phyloP scores from a whole-genome alignment of 1,284 basidiomycete species.

The Tilletia setariae region DNA sequence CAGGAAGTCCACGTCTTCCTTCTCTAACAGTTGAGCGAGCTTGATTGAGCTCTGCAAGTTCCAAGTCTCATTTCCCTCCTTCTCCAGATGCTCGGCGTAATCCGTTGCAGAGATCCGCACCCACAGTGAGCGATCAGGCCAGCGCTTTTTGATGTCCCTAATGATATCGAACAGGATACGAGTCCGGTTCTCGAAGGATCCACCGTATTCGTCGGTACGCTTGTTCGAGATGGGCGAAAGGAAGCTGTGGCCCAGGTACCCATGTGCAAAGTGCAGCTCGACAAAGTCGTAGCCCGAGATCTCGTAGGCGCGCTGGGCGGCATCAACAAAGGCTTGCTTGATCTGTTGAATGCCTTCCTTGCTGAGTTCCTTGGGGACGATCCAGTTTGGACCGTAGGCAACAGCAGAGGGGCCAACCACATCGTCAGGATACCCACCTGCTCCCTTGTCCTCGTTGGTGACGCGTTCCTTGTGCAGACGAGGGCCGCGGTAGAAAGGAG shows the following conservation, averaged over 20 bases:
- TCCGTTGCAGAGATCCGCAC: conserved; percentile 47
- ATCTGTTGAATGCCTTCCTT: conserved; percentile 63
- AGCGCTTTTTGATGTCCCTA: conserved; percentile 34
- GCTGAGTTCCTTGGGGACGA: conserved; percentile 64
- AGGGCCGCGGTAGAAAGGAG: conserved; percentile 56
- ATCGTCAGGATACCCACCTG: conserved; percentile 70
- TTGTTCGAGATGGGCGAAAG: conserved; percentile 44
- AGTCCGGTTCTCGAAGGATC: conserved; percentile 44
- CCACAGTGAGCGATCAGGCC: conserved; percentile 48
- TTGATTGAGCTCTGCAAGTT: conserved; percentile 37
- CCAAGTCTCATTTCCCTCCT: conserved; percentile 34
- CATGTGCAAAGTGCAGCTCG: conserved; percentile 59
- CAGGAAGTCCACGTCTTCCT: conserved; percentile 45
- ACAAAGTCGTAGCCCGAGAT: conserved; percentile 66
- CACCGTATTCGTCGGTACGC: conserved; percentile 52
- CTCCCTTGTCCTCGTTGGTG: conserved; percentile 25
- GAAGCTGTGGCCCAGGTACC: conserved; percentile 66
- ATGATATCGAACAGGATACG: conserved; percentile 36
- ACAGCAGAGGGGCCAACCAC: conserved; percentile 64
- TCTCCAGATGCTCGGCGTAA: conserved; percentile 36
- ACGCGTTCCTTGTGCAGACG: conserved; percentile 28
- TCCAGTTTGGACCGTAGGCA: conserved; percentile 60
- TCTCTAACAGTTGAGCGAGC: conserved; percentile 37
- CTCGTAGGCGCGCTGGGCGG: conserved; percentile 61
- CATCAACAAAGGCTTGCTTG: conserved; percentile 66